Base-by-base conservation (phyloP, 2,329 filamentous ascomycete genomes). In the Aspergillus niger region DNA sequence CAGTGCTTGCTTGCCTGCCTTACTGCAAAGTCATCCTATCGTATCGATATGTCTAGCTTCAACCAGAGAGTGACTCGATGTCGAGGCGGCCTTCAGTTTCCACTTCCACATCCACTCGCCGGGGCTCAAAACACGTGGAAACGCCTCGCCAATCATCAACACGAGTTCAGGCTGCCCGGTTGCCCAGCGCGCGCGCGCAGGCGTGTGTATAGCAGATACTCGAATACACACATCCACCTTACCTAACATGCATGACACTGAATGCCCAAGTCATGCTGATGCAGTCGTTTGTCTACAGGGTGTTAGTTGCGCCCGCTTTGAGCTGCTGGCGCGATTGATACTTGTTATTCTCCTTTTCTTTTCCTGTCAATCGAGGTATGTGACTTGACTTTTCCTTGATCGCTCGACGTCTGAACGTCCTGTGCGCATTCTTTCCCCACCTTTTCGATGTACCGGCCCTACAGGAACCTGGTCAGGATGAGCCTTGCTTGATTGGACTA, bases 381-480 rank as follows among this genome's bases (percentile, higher is more conserved):
- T 32, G 26, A 26, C 26, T 36, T 13, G 32, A 36, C 32, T 36
- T 11, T 49, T 49, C 47, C 47, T 5, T 39, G 43, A 55, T 41
- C 38, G 39, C 44, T 55, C 20, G 52, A 39, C 38, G 52, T 43
- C 38, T 17, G 39, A 47, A 36, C 10, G 52, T 47, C 52, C 52
- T 55, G 52, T 55, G 52, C 39, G 39, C 52, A 55, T 55, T 55
- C 39, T 30, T 55, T 55, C 52, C 52, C 39, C 52, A 55, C 52
- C 52, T 55, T 49, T 22, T 55, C 39, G 10, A n/a, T 39, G 24
- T 51, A 32, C 39, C 43, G 39, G 44, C 52, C 52, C 38, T 55
- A 55, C n/a, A 44, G 24, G n/a, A 55, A 53, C 36, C 22, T 28
- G 49, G 49, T 30, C 30, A 39, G 49, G 49, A 52, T 24, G 49